phyloP scores from a whole-genome alignment of 2,329 filamentous ascomycete species.

The Fusarium fujikuroi region DNA sequence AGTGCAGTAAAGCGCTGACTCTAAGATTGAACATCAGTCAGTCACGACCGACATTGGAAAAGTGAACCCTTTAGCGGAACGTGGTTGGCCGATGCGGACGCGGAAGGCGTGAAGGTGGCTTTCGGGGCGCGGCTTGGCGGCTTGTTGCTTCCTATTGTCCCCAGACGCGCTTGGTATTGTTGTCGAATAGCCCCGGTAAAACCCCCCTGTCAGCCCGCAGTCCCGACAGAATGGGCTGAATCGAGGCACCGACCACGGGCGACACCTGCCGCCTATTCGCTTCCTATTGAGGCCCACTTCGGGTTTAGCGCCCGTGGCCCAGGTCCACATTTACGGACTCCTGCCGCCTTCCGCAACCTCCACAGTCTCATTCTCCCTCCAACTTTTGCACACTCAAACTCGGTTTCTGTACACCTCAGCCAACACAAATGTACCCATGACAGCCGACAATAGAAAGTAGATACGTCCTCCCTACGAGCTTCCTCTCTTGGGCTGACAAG shows the following conservation, averaged over 20 bases:
- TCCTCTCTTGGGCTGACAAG: background rate
- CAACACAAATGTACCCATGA: constrained; percentile 17
- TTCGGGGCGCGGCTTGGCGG: constrained; percentile 24
- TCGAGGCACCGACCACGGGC: constrained; percentile 27
- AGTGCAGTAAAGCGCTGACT: background rate
- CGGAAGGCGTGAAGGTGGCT: constrained; percentile 18
- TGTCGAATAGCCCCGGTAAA: constrained; percentile 32
- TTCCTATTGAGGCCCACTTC: constrained; percentile 43
- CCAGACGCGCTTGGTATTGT: constrained; percentile 46
- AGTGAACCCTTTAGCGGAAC: background rate
- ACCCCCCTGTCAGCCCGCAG: constrained; percentile 13
- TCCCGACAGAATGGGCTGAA: constrained; percentile 38
- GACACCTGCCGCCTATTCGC: constrained; percentile 42
- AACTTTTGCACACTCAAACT: background rate
- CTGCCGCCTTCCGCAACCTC: constrained; percentile 21
- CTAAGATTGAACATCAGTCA: background rate
- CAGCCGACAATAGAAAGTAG: constrained; percentile 19
- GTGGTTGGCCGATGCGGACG: constrained; percentile 3
- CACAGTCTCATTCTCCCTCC: constrained; percentile 9
- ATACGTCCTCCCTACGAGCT: background rate
- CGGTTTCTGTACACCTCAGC: constrained; percentile 1
- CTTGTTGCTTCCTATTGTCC: constrained; percentile 48
- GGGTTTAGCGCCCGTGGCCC: constrained; percentile 46
- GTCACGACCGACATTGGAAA: constrained; percentile 13
- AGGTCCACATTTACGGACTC: constrained; percentile 31